Percentiles rank a stretch among this genome's conserved stretches.
These are phyloP conservation scores for Isatis lusitanica DNA, from an alignment of 441 rosid genomes.

Conservation along the genomic window DNA sequence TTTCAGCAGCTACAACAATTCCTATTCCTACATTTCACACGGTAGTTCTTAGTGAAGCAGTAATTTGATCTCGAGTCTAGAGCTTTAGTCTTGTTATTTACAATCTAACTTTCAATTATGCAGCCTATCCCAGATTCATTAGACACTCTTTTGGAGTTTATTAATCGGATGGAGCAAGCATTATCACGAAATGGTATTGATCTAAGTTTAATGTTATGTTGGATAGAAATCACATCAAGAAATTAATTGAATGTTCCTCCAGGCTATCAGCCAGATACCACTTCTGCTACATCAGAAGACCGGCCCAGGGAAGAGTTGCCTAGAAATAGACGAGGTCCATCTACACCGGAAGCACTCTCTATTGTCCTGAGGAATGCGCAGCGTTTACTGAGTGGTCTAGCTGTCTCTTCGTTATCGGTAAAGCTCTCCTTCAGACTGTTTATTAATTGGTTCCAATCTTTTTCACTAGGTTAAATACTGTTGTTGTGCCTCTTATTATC, in stretches of 20 bases:
- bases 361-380: conserved; percentile 68
- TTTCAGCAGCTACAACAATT: conserved; percentile 48
- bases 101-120: conserved; percentile 25
- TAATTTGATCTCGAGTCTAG: background rate
- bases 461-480: background rate
- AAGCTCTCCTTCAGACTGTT: conserved; percentile 28
- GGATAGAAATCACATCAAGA: conserved; percentile 20
- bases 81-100: conserved; percentile 17
- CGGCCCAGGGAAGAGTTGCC: conserved; percentile 55
- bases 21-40: conserved; percentile 69
- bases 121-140: conserved; percentile 94
- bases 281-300: conserved; percentile 43
- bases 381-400: conserved; percentile 59
- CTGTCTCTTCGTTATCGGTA: conserved; percentile 68
- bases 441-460: background rate
- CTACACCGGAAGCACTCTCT: conserved; percentile 69
- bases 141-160: conserved; percentile 73
- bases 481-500: background rate
- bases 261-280: conserved; percentile 59
- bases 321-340: conserved; percentile 51
- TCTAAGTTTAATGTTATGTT: conserved; percentile 15
- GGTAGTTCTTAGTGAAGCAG: conserved; percentile 40
- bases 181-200: conserved; percentile 68
- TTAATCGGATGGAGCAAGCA: conserved; percentile 70
- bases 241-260: conserved; percentile 35